Evolutionary conservation across 2,329 filamentous ascomycete species (phyloP).

Genomic region (Penicillium sp.): DNA sequence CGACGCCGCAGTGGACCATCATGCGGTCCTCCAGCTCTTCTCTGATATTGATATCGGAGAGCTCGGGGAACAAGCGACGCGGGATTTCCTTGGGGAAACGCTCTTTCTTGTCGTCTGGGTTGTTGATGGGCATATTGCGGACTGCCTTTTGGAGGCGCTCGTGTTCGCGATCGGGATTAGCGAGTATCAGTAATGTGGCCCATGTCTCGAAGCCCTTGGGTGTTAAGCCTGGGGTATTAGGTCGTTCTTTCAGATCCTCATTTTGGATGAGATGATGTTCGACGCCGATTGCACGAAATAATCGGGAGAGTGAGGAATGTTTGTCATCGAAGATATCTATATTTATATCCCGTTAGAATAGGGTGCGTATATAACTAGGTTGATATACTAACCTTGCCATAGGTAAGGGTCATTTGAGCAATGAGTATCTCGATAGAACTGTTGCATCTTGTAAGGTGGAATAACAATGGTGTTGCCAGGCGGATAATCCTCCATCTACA

Average conservation of each 20-base stretch:
- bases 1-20: conserved; percentile 51
- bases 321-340: conserved; percentile 50
- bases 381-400: conserved; percentile 58
- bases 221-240: conserved; percentile 64
- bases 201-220: conserved; percentile 68
- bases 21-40: conserved; percentile 63
- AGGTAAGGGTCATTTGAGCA: conserved; percentile 66
- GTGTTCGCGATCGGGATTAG: conserved; percentile 74
- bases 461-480: conserved; percentile 69
- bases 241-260: conserved; percentile 48
- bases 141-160: conserved; percentile 68
- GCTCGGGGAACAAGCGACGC: conserved; percentile 66
- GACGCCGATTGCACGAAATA: conserved; percentile 56
- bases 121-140: conserved; percentile 67
- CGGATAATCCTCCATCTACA: conserved; percentile 66
- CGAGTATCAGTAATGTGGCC: conserved; percentile 70
- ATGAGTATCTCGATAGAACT: conserved; percentile 68
- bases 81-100: conserved; percentile 77
- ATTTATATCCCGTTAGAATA: conserved; percentile 6
- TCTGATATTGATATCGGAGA: conserved; percentile 56
- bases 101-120: conserved; percentile 65
- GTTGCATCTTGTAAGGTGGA: conserved; percentile 70
- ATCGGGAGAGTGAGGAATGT: conserved; percentile 45
- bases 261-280: conserved; percentile 66
- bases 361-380: neutral